Conservation (phyloP, 2,329 filamentous ascomycete genomes). For the Myriosclerotinia duriaeana region DNA sequence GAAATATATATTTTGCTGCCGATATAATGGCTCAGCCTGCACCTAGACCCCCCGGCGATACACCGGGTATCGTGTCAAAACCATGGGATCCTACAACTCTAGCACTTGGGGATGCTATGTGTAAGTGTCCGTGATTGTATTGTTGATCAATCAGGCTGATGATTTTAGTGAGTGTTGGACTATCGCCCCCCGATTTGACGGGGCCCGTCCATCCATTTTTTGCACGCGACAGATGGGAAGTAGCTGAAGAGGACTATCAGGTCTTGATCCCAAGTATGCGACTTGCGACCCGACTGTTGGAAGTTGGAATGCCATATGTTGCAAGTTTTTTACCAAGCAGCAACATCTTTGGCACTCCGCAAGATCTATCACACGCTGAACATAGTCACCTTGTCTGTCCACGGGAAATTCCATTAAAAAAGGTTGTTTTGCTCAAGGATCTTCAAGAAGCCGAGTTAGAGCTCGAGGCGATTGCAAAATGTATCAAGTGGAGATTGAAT, state of each 20-base stretch:
- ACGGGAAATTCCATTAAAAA: constrained; percentile 9
- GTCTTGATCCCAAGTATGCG: constrained; percentile 34
- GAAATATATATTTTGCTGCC: not conserved
- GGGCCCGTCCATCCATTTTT: constrained; percentile 28
- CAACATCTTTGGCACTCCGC: constrained; percentile 17
- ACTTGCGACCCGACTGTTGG: constrained; percentile 33
- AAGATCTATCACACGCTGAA: constrained; percentile 1
- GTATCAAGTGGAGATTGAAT: constrained; percentile 33
- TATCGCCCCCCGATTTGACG: constrained; percentile 20
- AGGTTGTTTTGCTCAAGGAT: constrained; percentile 6
- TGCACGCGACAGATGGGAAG: constrained; percentile 28
- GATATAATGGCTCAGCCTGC: not conserved
- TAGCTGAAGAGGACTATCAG: constrained; percentile 30
- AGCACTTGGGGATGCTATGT: constrained; percentile 10
- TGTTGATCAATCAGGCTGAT: not conserved
- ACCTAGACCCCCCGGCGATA: not conserved
- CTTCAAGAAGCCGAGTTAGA: constrained; percentile 26
- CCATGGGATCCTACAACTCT: constrained; percentile 19
- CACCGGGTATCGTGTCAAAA: not conserved
- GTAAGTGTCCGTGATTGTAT: not conserved
- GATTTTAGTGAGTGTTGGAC: not conserved
- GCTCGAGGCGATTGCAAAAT: constrained; percentile 29
- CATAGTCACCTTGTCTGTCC: constrained; percentile 5
- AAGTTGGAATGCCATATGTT: constrained; percentile 32
- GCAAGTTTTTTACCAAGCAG: constrained; percentile 32